Evolutionary conservation across 768 basidiomycete genomes (phyloP), one percentile per base, ranked within the genome.

Genomic region (Lactarius deliciosus): DNA sequence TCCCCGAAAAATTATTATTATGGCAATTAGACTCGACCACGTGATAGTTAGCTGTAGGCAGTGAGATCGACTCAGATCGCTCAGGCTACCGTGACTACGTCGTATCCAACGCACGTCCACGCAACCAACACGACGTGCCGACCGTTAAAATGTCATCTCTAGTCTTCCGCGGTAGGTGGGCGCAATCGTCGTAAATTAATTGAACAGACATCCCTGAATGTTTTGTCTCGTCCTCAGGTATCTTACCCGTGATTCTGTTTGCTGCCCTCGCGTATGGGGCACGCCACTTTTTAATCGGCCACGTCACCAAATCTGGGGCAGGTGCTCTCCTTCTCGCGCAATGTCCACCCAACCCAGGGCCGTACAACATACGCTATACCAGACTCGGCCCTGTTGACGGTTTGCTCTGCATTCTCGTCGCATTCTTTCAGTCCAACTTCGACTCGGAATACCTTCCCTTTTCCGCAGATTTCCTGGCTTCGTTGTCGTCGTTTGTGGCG

Each of bases 301-400:
- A 65, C 64, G 22, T 70, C 57, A 28, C 28, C 43, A 57, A 70
- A 61, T 65, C 69, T 13, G 69, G 69, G 9, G 69, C 62, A 0
- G 60, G 1, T 3, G 64, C 61, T 16, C 56, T 58, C 45, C 13
- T 70, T 15, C 1, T 0, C 0, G 50, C 30, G 1, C 63, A 70
- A 59, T 70, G 69, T 32, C 64, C 69, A 22, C 63, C 69, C 54
- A 57, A 70, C 20, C 34, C 54, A 10, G 69, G 69, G 3, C 67
- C 64, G 1, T 64, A 69, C 53, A 64, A 16, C 57, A 32, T 65
- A 20, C 62, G 55, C 38, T 70, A 70, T 61, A 59, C 64, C 32
- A 64, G 69, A 1, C 6, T 70, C 1, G 25, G 7, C 34, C 32
- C 57, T n/a, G 3, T 64, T 53, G 69, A 70, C 28, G 0, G 10